These are phyloP conservation scores for Colletotrichum sp. DNA, from an alignment of 2,329 filamentous ascomycete genomes.

Conservation along the genomic window DNA sequence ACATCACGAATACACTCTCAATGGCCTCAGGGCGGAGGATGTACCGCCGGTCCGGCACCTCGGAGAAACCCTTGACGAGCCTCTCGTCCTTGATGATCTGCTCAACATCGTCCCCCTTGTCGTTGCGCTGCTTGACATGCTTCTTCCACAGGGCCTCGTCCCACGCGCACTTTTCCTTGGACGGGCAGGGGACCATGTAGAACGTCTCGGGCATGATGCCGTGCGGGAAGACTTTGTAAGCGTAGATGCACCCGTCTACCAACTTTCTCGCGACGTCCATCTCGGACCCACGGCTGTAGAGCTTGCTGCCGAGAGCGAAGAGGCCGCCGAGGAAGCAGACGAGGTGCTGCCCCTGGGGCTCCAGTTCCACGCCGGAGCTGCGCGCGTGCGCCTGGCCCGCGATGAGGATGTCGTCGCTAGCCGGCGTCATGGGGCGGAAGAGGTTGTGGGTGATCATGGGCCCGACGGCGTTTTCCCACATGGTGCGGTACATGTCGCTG, in stretches of 20 bases:
- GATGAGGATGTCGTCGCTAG: slow-evolving; percentile 67
- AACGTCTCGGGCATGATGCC: slow-evolving; percentile 67
- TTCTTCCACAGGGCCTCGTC: slow-evolving; percentile 38
- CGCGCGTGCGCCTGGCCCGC: slow-evolving; percentile 44
- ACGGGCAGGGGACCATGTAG: slow-evolving; percentile 46
- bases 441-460: slow-evolving; percentile 67
- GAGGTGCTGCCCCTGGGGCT: slow-evolving; percentile 59
- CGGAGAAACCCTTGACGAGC: slow-evolving; percentile 29
- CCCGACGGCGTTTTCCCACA: slow-evolving; percentile 68
- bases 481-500: slow-evolving; percentile 62
- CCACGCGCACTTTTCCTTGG: slow-evolving; percentile 31
- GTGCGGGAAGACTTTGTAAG: slow-evolving; percentile 56
- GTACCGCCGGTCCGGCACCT: slow-evolving; percentile 44
- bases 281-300: slow-evolving; percentile 57
- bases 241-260: slow-evolving; percentile 63
- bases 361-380: slow-evolving; percentile 50
- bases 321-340: slow-evolving; percentile 75
- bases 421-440: slow-evolving; percentile 71
- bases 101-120: slow-evolving; percentile 26
- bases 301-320: slow-evolving; percentile 69
- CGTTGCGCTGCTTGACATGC: slow-evolving; percentile 24
- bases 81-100: slow-evolving; percentile 29
- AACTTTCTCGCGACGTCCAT: slow-evolving; percentile 52
- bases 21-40: slow-evolving; percentile 69
- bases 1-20: slow-evolving; percentile 71